Evolutionary conservation across 345 rosid genomes (phyloP).

Genomic region (Toxicodendron radicans): DNA sequence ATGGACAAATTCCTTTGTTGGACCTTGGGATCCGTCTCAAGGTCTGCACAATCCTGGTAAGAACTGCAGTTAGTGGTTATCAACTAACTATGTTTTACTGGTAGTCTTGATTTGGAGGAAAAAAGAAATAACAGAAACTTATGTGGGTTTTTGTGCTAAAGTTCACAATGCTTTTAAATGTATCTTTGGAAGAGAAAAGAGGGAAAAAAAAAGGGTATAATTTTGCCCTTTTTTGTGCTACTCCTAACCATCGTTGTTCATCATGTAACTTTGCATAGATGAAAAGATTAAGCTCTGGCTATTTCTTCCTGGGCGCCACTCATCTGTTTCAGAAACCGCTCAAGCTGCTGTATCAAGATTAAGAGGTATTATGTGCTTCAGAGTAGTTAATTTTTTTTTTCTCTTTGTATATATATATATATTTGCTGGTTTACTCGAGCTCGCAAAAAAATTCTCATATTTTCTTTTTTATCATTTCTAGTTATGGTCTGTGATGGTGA

Average conservation of each 20-base stretch:
- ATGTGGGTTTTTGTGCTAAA: not conserved
- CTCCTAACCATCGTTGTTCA: slow-evolving; percentile 1
- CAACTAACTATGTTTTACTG: not conserved
- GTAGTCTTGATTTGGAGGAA: not conserved
- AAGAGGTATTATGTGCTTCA: slow-evolving; percentile 56
- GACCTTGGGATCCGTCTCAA: slow-evolving; percentile 99
- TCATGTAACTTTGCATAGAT: slow-evolving; percentile 43
- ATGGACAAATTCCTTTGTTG: slow-evolving; percentile 99
- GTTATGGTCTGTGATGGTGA: slow-evolving; percentile 12
- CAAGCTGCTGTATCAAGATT: slow-evolving; percentile 80
- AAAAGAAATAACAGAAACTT: not conserved
- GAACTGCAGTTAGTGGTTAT: slow-evolving; percentile 18
- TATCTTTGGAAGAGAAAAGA: not conserved
- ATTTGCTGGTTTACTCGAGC: not conserved
- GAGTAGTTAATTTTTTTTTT: not conserved
- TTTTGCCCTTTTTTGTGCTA: not conserved
- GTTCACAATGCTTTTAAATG: not conserved
- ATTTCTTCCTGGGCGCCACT: slow-evolving; percentile 82
- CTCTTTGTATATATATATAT: not conserved
- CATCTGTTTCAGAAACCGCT: slow-evolving; percentile 68
- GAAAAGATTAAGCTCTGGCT: slow-evolving; percentile 99
- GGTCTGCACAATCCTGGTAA: slow-evolving; percentile 97
- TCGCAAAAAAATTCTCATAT: not conserved
- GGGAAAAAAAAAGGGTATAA: not conserved
- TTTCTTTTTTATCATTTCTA: not conserved